Evolutionary conservation across 2,329 filamentous ascomycete species (phyloP).

Genomic region (Fusarium annulatum): DNA sequence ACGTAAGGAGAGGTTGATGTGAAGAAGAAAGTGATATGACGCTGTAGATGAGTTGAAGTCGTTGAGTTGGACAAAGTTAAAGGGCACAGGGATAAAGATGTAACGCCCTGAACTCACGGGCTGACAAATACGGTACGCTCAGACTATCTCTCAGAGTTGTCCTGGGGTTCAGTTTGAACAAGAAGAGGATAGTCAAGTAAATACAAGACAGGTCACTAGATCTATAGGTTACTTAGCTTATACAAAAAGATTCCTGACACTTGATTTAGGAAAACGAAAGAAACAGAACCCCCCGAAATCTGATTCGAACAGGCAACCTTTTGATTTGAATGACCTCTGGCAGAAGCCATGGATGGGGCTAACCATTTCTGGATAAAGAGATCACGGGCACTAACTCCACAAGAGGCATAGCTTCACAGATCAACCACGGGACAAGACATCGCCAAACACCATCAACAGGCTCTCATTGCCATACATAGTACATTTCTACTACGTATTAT

Average conservation of each 20-base stretch:
- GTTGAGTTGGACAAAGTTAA: conserved; percentile 2
- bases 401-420: neutral
- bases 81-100: conserved; percentile 24
- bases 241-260: too few species aligned
- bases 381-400: neutral
- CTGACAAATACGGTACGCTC: conserved; percentile 30
- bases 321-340: neutral
- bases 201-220: neutral
- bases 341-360: neutral
- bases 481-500: neutral
- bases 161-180: neutral
- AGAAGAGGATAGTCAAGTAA: neutral
- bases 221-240: neutral
- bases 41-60: neutral
- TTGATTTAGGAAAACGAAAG: neutral
- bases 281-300: neutral
- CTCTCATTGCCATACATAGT: neutral
- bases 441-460: neutral
- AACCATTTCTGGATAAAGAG: neutral
- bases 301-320: neutral
- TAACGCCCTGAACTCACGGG: conserved; percentile 8
- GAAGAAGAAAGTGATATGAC: neutral
- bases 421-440: neutral
- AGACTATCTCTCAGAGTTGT: neutral
- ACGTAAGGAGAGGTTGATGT: neutral